Conservation (phyloP, 75 land plant species). For the Cupressus sempervirens region DNA sequence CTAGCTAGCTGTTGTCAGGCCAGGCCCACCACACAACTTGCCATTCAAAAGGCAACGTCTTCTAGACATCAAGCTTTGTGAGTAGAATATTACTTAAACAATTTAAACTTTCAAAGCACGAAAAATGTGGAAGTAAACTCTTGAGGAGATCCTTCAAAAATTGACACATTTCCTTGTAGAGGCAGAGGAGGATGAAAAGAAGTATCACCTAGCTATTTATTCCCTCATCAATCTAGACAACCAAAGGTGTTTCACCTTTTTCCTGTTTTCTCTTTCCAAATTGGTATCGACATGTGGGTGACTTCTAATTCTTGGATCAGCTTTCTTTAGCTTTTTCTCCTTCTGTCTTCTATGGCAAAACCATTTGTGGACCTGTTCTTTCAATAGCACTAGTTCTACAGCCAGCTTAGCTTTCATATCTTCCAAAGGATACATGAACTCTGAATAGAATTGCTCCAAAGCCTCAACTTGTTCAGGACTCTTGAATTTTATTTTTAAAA, state of each 20-base stretch:
- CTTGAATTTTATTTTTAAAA: conserved; percentile 5
- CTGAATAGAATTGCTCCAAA: conserved; percentile 26
- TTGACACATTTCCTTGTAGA: no score
- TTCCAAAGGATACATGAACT: conserved; percentile 25
- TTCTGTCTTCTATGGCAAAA: conserved; percentile 29
- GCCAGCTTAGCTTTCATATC: conserved; percentile 14
- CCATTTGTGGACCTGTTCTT: conserved; percentile 31
- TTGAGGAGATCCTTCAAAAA: no score
- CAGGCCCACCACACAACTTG: no score
- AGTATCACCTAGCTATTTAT: no score
- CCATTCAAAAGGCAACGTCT: no score
- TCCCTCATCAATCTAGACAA: not conserved
- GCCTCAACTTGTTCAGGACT: conserved; percentile 16
- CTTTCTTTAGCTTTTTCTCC: conserved; percentile 17
- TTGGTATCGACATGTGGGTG: not conserved
- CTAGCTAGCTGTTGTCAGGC: no score
- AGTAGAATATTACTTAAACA: no score
- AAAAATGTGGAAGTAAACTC: no score
- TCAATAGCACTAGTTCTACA: conserved; percentile 12
- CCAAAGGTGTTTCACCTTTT: not conserved
- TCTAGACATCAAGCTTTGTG: no score
- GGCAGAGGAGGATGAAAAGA: no score
- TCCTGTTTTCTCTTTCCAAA: not conserved
- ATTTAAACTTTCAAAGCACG: no score
- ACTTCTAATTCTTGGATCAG: not conserved